Evolutionary conservation across 2,329 filamentous ascomycete genomes (phyloP), one percentile per base, ranked within the genome.

Genomic region (Phyllosticta citrichinensis): DNA sequence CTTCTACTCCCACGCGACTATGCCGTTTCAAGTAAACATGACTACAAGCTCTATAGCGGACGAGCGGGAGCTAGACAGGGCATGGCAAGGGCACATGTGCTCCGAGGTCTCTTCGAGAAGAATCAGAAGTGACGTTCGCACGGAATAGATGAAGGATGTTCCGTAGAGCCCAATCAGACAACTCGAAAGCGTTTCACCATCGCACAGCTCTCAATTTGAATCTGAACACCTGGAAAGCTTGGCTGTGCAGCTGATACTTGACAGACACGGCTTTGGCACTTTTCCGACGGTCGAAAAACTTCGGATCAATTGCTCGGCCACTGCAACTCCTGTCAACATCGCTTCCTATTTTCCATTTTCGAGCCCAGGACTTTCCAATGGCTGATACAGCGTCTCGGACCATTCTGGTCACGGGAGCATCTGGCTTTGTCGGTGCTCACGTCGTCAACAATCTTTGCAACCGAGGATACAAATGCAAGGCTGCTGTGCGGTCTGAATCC

Each of bases 391-490:
- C 56, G 14, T 35, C 25, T 20, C 58, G 52, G 58, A 56, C 58
- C 57, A 60, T 67, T 30, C 63, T 68, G n/a, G 65, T 68, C 25
- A 68, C 66, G 25, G 65, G 66, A 19, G 64, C 63, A n/a, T 66
- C 65, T n/a, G 66, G 66, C 35, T 68, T 68, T 60, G 65, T 68
- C 52, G 66, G 65, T 17, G 64, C 65, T 5, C 66, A 68, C 33
- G 63, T 68, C 19, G 63, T 68, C 12, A 65, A 66, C 57, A 56
- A 62, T 11, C 62, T 68, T 1, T 62, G 67, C 2, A 22, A 22
- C 19, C 52, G 62, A 10, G 64, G 65, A 20, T 52, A 14, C 59
- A 62, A 59, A 35, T 65, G 66, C 35, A 65, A 65, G 10, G 64
- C 64, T 1, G 64, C 65, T 2, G 63, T 63, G 1, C 58, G 66